phyloP scores from a whole-genome alignment of 1,284 basidiomycete genomes.

The Hemileia vastatrix region DNA sequence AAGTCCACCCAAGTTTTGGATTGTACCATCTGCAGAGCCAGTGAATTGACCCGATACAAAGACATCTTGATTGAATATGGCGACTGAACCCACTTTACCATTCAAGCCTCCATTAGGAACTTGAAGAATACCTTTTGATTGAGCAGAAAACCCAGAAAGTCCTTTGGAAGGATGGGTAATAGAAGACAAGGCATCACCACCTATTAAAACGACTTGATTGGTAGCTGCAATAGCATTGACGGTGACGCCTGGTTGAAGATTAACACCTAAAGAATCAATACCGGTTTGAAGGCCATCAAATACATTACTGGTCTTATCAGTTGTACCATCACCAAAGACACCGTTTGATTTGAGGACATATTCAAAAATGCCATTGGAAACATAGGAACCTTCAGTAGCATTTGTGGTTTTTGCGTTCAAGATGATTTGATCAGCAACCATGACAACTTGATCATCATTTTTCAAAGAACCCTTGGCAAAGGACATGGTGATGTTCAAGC shows the following conservation, averaged over 20 bases:
- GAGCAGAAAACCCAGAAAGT: no score
- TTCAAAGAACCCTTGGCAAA: slow-evolving; percentile 48
- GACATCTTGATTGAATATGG: not conserved
- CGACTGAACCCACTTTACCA: slow-evolving; percentile 2
- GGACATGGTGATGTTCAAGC: slow-evolving; percentile 64
- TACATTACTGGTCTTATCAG: not conserved
- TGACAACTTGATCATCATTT: slow-evolving; percentile 54
- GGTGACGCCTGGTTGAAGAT: not conserved
- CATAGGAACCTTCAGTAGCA: slow-evolving; percentile 10
- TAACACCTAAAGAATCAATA: slow-evolving; percentile 9
- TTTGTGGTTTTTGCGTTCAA: slow-evolving; percentile 34
- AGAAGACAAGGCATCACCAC: not conserved
- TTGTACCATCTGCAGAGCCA: slow-evolving; percentile 3
- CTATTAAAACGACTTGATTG: slow-evolving; percentile 3
- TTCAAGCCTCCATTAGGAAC: slow-evolving; percentile 21
- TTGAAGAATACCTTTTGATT: no score
- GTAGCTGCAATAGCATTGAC: slow-evolving; percentile 4
- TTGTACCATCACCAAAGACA: slow-evolving; percentile 17
- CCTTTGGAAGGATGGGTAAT: no score
- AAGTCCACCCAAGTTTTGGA: slow-evolving; percentile 7
- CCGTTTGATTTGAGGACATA: not conserved
- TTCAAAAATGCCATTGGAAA: not conserved
- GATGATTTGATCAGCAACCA: slow-evolving; percentile 51
- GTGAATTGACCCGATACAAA: slow-evolving; percentile 17
- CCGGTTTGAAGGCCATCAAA: not conserved